A percentile compares a stretch with the other conserved stretches of the same genome.
These are phyloP conservation scores for Coemansia aciculifera DNA, from an alignment of 192 early-diverging fungal species.

Conservation along the genomic window DNA sequence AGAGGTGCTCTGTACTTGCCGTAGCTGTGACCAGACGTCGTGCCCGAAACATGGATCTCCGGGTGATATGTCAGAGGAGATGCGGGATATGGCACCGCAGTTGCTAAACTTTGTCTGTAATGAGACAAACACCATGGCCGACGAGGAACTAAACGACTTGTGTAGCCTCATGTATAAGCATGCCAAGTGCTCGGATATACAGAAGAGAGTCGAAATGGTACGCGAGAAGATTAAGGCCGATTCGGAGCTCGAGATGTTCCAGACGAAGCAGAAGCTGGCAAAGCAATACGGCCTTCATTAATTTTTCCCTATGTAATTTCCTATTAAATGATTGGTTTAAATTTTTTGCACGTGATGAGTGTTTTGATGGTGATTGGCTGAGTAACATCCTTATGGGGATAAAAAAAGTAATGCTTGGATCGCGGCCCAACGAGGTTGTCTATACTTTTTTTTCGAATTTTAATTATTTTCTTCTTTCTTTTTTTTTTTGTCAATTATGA, in stretches of 20 bases:
- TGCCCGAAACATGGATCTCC: constrained; percentile 54
- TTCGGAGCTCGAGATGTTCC: constrained; percentile 35
- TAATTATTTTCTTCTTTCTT: neutral
- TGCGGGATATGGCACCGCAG: constrained; percentile 44
- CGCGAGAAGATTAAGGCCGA: constrained; percentile 38
- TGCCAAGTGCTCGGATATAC: constrained; percentile 53
- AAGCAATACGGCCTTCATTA: constrained; percentile 36
- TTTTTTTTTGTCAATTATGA: constrained; percentile 15
- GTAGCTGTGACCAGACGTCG: constrained; percentile 16
- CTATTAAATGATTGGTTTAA: neutral
- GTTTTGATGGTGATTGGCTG: neutral
- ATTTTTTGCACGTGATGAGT: neutral
- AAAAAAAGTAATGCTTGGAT: neutral
- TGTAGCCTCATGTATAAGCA: constrained; percentile 55
- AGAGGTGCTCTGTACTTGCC: constrained; percentile 31
- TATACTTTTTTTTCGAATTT: neutral
- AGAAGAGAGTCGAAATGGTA: constrained; percentile 43
- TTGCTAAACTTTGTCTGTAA: constrained; percentile 50
- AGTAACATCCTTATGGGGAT: neutral
- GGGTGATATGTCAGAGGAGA: constrained; percentile 30
- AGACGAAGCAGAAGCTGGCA: constrained; percentile 34
- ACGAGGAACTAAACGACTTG: constrained; percentile 52
- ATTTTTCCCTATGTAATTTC: neutral
- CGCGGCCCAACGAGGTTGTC: neutral
- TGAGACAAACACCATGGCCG: constrained; percentile 32